Base-by-base conservation (phyloP, 805 yeast species). In the Yamadazyma philogaea region DNA sequence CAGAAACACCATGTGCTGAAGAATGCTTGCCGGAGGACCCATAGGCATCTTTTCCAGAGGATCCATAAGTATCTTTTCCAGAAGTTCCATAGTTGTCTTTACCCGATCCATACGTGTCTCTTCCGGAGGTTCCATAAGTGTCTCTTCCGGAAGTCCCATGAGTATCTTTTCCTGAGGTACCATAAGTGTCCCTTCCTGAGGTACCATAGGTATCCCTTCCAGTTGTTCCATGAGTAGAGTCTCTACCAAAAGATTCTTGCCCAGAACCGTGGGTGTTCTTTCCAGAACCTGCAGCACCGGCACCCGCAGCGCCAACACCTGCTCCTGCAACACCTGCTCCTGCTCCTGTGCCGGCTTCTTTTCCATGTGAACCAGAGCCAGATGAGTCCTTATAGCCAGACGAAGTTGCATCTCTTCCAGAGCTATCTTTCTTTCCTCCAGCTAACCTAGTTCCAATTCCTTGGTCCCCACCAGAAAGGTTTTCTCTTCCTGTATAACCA, bases 361-460 rank as follows among this genome's bases (percentile, higher is more conserved):
- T 37, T 4, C 42, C 30, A 24, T 15, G 17, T 8, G 19, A 17
- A 14, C 43, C 34, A 12, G 45, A 51, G 16, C 34, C 39, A 2
- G 48, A 37, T 28, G 46, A 46, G 16, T 30, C 45, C 24, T 37
- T 43, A 28, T 49, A 32, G 26, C 49, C 58, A 33, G 34, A 32
- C 16, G 54, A 57, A 43, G 48, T 41, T 16, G 56, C 34, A 34
- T 47, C 54, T 30, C 37, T 45, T 24, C 46, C 48, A 27, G 41
- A 20, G 5, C 39, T 17, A 30, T 32, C 37, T 8, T 34, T 34
- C 15, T 33, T 30, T 27, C 56, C 54, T 28, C 59, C 56, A 15
- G 37, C 37, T 21, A 40, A 51, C 40, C 56, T 53, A 34, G 58
- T 42, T 14, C 70, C 70, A 27, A 60, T 54, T 22, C 67, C 68